Percentiles rank a stretch among this genome's conserved stretches.
Conservation (phyloP, 2,329 filamentous ascomycete species). For the Dothistroma septosporum region DNA sequence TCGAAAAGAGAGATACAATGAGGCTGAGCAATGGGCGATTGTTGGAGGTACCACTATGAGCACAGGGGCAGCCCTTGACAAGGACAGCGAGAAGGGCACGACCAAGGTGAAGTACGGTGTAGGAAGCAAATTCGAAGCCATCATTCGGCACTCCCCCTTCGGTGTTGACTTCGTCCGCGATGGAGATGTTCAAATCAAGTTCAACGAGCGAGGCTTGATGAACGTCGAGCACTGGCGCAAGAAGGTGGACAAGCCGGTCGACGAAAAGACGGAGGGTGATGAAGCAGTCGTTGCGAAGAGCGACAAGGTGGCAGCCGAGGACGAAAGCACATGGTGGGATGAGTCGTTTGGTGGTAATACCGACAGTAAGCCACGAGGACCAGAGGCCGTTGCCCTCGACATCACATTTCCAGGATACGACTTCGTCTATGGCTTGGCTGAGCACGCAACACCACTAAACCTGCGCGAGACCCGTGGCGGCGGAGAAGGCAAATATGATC, state of each 20-base stretch:
- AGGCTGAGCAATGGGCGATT: conserved; percentile 79
- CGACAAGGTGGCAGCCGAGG: conserved; percentile 50
- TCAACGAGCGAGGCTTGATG: conserved; percentile 85
- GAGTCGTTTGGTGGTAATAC: conserved; percentile 94
- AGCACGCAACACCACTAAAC: conserved; percentile 83
- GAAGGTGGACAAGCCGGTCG: conserved; percentile 68
- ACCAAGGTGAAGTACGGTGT: conserved; percentile 76
- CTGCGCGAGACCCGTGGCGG: conserved; percentile 87
- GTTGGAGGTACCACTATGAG: conserved; percentile 75
- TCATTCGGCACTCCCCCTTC: conserved; percentile 80
- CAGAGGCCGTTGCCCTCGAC: conserved; percentile 86
- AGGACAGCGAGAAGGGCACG: conserved; percentile 62
- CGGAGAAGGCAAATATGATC: conserved; percentile 77
- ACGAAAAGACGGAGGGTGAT: conserved; percentile 53
- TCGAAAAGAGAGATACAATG: conserved; percentile 91
- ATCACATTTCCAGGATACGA: conserved; percentile 89
- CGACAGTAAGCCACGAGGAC: conserved; percentile 89
- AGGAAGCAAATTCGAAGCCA: conserved; percentile 69
- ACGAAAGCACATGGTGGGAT: conserved; percentile 96
- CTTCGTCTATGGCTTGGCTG: conserved; percentile 90
- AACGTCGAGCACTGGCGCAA: conserved; percentile 95
- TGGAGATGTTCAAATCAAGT: conserved; percentile 72
- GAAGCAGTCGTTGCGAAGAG: conserved; percentile 39
- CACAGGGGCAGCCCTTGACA: conserved; percentile 63
- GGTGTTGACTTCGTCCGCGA: conserved; percentile 81